These are phyloP conservation scores for Coriolopsis trogii DNA, from an alignment of 1,284 basidiomycete genomes.

Conservation along the genomic window DNA sequence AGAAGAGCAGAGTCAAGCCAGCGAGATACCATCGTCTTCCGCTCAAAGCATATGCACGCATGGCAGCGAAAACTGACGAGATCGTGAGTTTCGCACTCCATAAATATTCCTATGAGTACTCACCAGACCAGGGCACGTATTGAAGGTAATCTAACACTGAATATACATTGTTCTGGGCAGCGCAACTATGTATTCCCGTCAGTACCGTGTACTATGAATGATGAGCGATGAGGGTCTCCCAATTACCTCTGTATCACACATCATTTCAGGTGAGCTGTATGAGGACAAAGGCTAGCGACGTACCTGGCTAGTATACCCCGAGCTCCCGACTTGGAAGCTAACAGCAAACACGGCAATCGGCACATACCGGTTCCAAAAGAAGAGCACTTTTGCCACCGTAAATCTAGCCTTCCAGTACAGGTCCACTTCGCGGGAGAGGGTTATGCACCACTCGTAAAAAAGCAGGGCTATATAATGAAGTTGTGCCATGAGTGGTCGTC, in stretches of 20 bases:
- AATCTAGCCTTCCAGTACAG: conserved; percentile 11
- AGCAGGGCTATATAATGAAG: conserved; percentile 7
- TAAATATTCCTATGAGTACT: background rate
- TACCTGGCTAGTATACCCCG: background rate
- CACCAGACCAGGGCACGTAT: conserved; percentile 9
- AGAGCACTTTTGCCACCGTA: conserved; percentile 6
- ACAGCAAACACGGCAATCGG: background rate
- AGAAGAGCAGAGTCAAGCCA: background rate
- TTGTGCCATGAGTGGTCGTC: background rate
- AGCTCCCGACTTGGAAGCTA: too few relatives aligned
- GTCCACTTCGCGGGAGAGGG: conserved; percentile 11
- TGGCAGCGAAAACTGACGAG: conserved; percentile 10
- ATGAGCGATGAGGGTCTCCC: background rate
- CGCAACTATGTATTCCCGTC: background rate
- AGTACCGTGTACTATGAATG: too few relatives aligned
- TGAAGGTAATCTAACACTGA: background rate
- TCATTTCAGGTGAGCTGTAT: background rate
- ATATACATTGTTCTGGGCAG: background rate
- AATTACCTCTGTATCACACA: background rate
- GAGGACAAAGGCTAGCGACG: background rate
- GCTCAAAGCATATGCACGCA: conserved; percentile 8
- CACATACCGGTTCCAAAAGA: conserved; percentile 10
- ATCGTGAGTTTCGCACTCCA: background rate
- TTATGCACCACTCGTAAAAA: conserved; percentile 10
- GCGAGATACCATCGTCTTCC: conserved; percentile 2